Evolutionary conservation across 2,329 filamentous ascomycete genomes (phyloP).

Genomic region (Catunica adiposa): DNA sequence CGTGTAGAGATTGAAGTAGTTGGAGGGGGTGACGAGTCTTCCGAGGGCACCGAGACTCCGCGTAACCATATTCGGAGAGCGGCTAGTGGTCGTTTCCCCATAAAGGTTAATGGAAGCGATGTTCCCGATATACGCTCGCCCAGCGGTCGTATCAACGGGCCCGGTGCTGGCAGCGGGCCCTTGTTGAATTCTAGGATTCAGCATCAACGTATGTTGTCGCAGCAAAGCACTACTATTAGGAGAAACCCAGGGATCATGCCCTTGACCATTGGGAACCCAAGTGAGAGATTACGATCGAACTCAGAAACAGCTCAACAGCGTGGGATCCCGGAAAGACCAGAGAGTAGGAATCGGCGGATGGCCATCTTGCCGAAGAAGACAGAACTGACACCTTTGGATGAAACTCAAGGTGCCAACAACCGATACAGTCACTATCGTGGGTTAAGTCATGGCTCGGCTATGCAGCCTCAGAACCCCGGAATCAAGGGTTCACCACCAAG

Average conservation of each 20-base stretch:
- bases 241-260: constrained; percentile 54
- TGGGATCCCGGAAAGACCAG: constrained; percentile 30
- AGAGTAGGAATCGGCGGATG: constrained; percentile 45
- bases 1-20: constrained; percentile 39
- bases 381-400: constrained; percentile 46
- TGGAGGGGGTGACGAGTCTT: constrained; percentile 42
- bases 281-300: constrained; percentile 50
- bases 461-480: constrained; percentile 34
- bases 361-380: constrained; percentile 45
- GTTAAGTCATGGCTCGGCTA: constrained; percentile 51
- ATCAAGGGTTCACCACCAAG: constrained; percentile 35
- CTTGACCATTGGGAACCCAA: constrained; percentile 49
- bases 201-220: constrained; percentile 60
- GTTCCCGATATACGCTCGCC: constrained; percentile 52
- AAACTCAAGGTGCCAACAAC: constrained; percentile 40
- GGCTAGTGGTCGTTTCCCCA: constrained; percentile 48
- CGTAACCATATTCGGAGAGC: constrained; percentile 49
- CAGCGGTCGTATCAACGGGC: constrained; percentile 21
- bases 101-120: constrained; percentile 60
- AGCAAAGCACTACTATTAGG: constrained; percentile 44
- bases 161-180: constrained; percentile 30
- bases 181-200: constrained; percentile 60
- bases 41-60: constrained; percentile 66
- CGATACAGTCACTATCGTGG: constrained; percentile 51
- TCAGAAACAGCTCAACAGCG: constrained; percentile 42